Base-by-base conservation (phyloP, 805 yeast species). In the Kuraishia capsulata region DNA sequence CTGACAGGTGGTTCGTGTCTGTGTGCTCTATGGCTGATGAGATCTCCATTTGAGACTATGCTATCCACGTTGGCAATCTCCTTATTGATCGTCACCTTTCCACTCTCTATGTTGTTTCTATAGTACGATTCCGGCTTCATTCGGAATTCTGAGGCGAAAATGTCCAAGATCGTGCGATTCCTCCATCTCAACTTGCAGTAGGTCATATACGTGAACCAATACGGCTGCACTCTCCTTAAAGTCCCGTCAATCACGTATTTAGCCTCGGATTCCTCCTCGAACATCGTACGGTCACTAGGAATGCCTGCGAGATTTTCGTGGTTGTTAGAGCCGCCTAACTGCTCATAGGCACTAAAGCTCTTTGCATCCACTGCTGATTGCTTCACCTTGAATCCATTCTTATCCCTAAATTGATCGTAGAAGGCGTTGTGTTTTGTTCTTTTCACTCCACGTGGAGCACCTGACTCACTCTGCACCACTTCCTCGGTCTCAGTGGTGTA, bases 121-220 rank as follows among this genome's bases (percentile, higher is more conserved):
- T 90, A 90, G 54, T 83, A 82, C 8, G 67, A 71, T 30, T 73
- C 73, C 10, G 79, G 77, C 41, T 82, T 67, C 50, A 89, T 92
- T 42, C 98, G 64, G 53, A 94, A 92, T 57, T 92, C 99, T 26
- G 70, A 70, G 4, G 77, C 62, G 52, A 94, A 92, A 2, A 92
- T 76, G 40, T 92, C 97, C 4, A 87, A 45, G 25, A 92, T 57
- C 17, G 76, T 76, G n/a, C 86, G 65, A 48, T 81, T 89, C 48
- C 90, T 70, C 99, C 99, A 92, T 51, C 99, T 67, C 53, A 71
- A 62, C 57, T 92, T 92, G 59, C 97, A 89, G 53, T 80, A 85
- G 0, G 99, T 92, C 58, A 86, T 67, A 53, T 92, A 90, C 0
- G 95, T 88, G 64, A 76, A 90, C 52, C 69, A 83, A 55, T 92